These are phyloP conservation scores for Candida alai DNA, from an alignment of 805 yeast species.

Conservation along the genomic window DNA sequence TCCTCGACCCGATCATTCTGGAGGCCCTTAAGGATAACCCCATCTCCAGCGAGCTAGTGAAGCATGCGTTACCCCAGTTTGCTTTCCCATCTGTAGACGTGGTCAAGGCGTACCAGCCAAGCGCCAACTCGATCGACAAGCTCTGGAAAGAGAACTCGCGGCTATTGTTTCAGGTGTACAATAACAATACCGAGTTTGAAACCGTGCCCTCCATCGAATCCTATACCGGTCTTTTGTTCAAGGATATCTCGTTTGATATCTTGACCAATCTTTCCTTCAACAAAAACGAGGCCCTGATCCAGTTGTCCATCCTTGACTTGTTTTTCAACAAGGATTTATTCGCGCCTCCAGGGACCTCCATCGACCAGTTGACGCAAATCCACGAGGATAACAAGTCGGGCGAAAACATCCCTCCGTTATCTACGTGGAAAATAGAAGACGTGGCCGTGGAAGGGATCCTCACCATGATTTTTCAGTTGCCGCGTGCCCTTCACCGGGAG, in stretches of 20 bases:
- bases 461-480: slow-evolving; percentile 72
- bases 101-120: slow-evolving; percentile 18
- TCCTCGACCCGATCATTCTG: slow-evolving; percentile 29
- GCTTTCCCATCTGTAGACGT: slow-evolving; percentile 25
- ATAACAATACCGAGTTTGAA: slow-evolving; percentile 50
- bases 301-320: slow-evolving; percentile 66
- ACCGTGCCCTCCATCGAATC: slow-evolving; percentile 48
- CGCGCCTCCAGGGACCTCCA: slow-evolving; percentile 63
- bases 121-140: slow-evolving; percentile 44
- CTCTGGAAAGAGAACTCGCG: slow-evolving; percentile 64
- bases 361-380: slow-evolving; percentile 57
- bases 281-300: slow-evolving; percentile 81
- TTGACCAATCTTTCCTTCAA: slow-evolving; percentile 83
- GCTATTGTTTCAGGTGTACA: slow-evolving; percentile 57
- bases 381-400: slow-evolving; percentile 40
- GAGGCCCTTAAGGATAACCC: slow-evolving; percentile 31
- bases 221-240: slow-evolving; percentile 50
- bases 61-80: slow-evolving; percentile 38
- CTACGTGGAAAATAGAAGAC: slow-evolving; percentile 92
- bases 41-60: slow-evolving; percentile 36
- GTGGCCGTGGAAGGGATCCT: slow-evolving; percentile 79
- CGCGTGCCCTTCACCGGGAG: slow-evolving; percentile 57
- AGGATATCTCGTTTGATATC: slow-evolving; percentile 73
- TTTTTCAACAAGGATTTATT: slow-evolving; percentile 60
- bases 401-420: slow-evolving; percentile 39